These are phyloP conservation scores for Fusarium goolgardi DNA, from an alignment of 2,329 filamentous ascomycete species.

Conservation along the genomic window DNA sequence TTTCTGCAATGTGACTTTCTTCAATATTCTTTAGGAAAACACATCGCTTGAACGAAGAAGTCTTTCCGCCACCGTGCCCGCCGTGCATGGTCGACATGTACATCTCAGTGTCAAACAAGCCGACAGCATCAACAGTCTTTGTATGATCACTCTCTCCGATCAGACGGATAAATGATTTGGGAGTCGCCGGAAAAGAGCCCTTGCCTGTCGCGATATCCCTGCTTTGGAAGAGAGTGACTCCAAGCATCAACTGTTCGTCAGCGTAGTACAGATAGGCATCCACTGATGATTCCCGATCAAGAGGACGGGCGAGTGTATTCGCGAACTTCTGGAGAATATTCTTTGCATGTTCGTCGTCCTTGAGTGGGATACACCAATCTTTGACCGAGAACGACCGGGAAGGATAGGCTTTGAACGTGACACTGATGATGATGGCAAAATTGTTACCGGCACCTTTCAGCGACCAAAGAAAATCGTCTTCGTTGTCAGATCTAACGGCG, in stretches of 20 bases:
- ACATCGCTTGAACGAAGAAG: conserved; percentile 73
- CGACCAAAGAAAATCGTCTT: conserved; percentile 67
- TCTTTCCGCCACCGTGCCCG: conserved; percentile 68
- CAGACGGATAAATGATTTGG: conserved; percentile 30
- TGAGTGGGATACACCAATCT: conserved; percentile 56
- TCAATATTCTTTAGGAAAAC: conserved; percentile 66
- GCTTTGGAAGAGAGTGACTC: conserved; percentile 62
- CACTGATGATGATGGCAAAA: conserved; percentile 66
- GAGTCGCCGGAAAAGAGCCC: neutral
- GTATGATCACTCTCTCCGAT: conserved; percentile 51
- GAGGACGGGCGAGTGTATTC: conserved; percentile 52
- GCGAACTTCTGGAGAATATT: conserved; percentile 54
- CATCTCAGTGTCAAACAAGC: conserved; percentile 69
- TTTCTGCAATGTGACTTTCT: conserved; percentile 46
- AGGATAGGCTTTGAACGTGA: conserved; percentile 61
- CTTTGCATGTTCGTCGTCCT: conserved; percentile 44
- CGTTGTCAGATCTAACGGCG: conserved; percentile 58
- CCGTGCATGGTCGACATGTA: conserved; percentile 70
- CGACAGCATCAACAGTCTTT: conserved; percentile 59
- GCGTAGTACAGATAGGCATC: conserved; percentile 69
- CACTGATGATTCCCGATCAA: conserved; percentile 59
- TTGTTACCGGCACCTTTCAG: conserved; percentile 70
- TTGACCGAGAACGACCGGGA: conserved; percentile 56
- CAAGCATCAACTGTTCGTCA: conserved; percentile 58
- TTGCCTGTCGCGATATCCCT: conserved; percentile 30